A percentile compares a stretch with the other conserved stretches of the same genome.
These are phyloP conservation scores for Metroxylon sagu DNA, from an alignment of 176 grass and related monocot species.

Conservation along the genomic window DNA sequence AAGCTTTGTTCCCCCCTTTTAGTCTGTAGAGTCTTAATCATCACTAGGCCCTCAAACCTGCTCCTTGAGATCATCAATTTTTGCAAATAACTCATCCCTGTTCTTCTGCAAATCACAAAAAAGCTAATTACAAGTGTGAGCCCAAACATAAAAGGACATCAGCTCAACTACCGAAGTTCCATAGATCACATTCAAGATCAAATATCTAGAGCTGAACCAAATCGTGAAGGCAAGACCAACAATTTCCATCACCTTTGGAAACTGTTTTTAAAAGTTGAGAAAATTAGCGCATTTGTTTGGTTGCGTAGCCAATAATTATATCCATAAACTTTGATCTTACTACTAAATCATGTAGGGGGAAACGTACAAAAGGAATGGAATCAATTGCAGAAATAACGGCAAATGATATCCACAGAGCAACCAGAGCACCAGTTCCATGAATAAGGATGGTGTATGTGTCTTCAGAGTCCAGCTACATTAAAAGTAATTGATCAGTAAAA, in stretches of 20 bases:
- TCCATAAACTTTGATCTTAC: background rate
- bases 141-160: background rate
- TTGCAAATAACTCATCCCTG: conserved; percentile 11
- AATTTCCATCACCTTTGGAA: conserved; percentile 7
- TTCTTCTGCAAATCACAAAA: conserved; percentile 6
- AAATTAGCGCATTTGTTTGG: background rate
- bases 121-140: background rate
- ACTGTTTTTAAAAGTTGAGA: background rate
- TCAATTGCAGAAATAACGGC: conserved; percentile 60
- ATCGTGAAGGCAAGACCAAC: conserved; percentile 11
- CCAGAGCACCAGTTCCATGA: conserved; percentile 45
- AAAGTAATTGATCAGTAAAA: no score
- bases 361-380: conserved; percentile 62
- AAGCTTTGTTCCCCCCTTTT: no score
- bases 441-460: conserved; percentile 41
- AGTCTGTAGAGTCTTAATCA: background rate
- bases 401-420: conserved; percentile 60
- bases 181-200: conserved; percentile 9
- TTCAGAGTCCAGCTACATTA: conserved; percentile 50
- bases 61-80: conserved; percentile 7
- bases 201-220: conserved; percentile 11
- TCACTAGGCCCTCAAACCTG: conserved; percentile 4
- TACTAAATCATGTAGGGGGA: background rate
- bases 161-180: background rate
- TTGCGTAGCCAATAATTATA: conserved; percentile 2